These are phyloP conservation scores for Skeletonema grethae DNA, from an alignment of 108 stramenopile genomes.

Conservation along the genomic window DNA sequence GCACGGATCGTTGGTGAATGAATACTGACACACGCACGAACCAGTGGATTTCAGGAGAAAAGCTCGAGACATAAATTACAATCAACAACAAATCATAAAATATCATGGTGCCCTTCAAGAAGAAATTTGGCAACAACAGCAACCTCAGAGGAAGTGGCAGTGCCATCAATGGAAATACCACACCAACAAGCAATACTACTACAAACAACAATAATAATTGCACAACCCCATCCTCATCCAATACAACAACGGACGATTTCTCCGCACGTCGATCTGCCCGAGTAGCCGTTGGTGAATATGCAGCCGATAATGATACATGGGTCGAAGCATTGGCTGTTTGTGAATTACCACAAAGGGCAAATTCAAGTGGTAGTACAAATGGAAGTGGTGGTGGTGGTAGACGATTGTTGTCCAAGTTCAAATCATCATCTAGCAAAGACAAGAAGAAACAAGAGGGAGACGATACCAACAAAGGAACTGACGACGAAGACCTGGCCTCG, in stretches of 20 bases:
- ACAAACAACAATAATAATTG: neutral
- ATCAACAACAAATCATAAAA: neutral
- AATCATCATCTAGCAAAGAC: conserved; percentile 11
- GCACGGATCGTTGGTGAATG: too few relatives aligned
- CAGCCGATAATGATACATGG: conserved; percentile 80
- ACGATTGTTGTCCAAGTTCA: conserved; percentile 38
- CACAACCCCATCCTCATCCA: too few relatives aligned
- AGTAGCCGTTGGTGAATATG: conserved; percentile 34
- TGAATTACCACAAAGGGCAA: conserved; percentile 34
- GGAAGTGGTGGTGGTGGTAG: neutral
- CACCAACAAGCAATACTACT: neutral
- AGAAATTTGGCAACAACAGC: neutral
- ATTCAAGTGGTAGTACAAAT: neutral
- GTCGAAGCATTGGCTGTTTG: conserved; percentile 72
- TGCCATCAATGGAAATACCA: neutral
- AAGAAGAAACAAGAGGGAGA: neutral
- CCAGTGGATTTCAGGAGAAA: too few relatives aligned
- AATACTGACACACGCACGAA: too few relatives aligned
- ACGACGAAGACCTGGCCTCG: conserved; percentile 29
- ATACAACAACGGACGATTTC: conserved; percentile 32
- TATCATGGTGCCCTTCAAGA: conserved; percentile 29
- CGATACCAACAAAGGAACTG: neutral
- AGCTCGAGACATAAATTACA: too few relatives aligned
- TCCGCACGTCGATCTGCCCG: conserved; percentile 64
- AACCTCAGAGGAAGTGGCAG: neutral